Conservation (phyloP, 495 filamentous ascomycete species). For the Hypoxylon crocopeplum region DNA sequence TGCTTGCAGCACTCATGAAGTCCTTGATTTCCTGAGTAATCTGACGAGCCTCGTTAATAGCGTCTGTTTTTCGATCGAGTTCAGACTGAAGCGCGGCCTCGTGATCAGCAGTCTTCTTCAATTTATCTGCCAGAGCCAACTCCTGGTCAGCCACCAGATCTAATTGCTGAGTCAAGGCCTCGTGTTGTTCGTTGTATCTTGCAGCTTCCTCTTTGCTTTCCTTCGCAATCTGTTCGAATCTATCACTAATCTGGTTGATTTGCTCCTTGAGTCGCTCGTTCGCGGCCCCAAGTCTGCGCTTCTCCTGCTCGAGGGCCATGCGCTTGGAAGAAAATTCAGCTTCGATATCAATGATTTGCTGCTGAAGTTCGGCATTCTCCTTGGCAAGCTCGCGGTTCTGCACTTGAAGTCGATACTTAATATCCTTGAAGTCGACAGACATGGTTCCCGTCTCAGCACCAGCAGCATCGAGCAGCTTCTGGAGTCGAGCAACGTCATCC, state of each 20-base stretch:
- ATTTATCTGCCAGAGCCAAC: slow-evolving; percentile 40
- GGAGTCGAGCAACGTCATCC: slow-evolving; percentile 43
- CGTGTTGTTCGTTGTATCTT: slow-evolving; percentile 22
- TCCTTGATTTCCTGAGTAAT: slow-evolving; percentile 43
- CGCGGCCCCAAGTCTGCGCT: slow-evolving; percentile 10
- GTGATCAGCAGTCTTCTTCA: slow-evolving; percentile 37
- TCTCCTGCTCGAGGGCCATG: slow-evolving; percentile 18
- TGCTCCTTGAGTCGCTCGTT: slow-evolving; percentile 44
- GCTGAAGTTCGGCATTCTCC: slow-evolving; percentile 31
- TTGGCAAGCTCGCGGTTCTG: slow-evolving; percentile 21
- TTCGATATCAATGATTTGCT: slow-evolving; percentile 20
- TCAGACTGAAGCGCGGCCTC: slow-evolving; percentile 40
- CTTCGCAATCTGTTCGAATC: slow-evolving; percentile 31
- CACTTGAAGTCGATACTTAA: slow-evolving; percentile 26
- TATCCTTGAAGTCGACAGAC: slow-evolving; percentile 25
- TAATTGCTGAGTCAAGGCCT: slow-evolving; percentile 24
- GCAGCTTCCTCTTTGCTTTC: slow-evolving; percentile 23
- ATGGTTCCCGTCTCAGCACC: slow-evolving; percentile 25
- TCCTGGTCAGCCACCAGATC: slow-evolving; percentile 42
- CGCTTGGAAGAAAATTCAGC: slow-evolving; percentile 16
- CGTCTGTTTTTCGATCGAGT: slow-evolving; percentile 19
- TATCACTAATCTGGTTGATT: slow-evolving; percentile 46
- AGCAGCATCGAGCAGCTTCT: slow-evolving; percentile 41
- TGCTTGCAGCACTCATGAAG: slow-evolving; percentile 40
- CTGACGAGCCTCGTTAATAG: slow-evolving; percentile 33